A percentile compares a stretch with the other conserved stretches of the same genome.
These are phyloP conservation scores for Cairneyella variabilis DNA, from an alignment of 495 filamentous ascomycete species.

Conservation along the genomic window DNA sequence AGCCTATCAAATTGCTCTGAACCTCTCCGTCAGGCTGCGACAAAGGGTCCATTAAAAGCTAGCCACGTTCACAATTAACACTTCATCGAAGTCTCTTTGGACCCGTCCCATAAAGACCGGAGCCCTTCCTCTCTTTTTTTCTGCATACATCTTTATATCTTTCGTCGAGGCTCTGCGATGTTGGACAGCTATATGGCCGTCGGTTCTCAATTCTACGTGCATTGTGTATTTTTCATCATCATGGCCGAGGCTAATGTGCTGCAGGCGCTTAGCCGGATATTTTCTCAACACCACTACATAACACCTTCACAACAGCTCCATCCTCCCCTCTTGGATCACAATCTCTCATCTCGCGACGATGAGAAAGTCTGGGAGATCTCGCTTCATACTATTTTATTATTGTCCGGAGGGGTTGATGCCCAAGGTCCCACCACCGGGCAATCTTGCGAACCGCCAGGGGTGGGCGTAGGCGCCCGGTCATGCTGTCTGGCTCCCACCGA, in stretches of 20 bases:
- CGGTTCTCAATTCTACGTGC: constrained; percentile 12
- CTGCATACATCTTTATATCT: constrained; percentile 3
- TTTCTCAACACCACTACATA: constrained; percentile 15
- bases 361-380: too few relatives aligned
- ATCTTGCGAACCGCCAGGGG: constrained; percentile 11
- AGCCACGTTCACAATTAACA: constrained; percentile 28
- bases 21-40: constrained; percentile 24
- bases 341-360: background rate
- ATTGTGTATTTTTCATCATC: constrained; percentile 16
- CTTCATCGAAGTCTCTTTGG: constrained; percentile 18
- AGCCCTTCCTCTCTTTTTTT: constrained; percentile 11
- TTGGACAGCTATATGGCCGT: background rate
- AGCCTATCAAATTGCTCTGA: constrained; percentile 25
- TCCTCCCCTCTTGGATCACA: background rate
- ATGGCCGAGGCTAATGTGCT: constrained; percentile 8
- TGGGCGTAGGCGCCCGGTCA: constrained; percentile 17
- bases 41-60: constrained; percentile 25
- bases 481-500: constrained; percentile 10
- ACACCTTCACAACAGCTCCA: constrained; percentile 2
- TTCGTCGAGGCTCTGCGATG: background rate
- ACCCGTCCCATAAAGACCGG: constrained; percentile 22
- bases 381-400: too few relatives aligned
- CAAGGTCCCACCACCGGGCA: too few relatives aligned
- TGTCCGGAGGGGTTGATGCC: too few relatives aligned
- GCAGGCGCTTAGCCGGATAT: constrained; percentile 21